phyloP scores from a whole-genome alignment of 441 rosid genomes.

The Adansonia madagascariensis region DNA sequence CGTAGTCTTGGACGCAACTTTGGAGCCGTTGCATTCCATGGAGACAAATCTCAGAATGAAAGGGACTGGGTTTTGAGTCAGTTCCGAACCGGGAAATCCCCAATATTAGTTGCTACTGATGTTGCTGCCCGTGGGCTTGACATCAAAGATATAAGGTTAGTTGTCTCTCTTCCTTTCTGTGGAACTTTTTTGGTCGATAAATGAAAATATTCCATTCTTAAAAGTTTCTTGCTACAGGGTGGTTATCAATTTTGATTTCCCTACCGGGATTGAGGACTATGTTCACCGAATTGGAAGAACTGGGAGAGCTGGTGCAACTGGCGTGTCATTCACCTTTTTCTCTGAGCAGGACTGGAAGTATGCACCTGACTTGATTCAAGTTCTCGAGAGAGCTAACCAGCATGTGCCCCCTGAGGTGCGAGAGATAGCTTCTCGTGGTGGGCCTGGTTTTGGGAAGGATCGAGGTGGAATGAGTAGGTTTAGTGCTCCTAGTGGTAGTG shows the following conservation, averaged over 20 bases:
- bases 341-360: constrained; percentile 88
- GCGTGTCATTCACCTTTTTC: constrained; percentile 87
- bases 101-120: constrained; percentile 92
- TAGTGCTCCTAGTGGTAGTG: constrained; percentile 54
- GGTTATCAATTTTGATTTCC: constrained; percentile 92
- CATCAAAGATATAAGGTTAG: constrained; percentile 86
- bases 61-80: constrained; percentile 94
- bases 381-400: constrained; percentile 92
- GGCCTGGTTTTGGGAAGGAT: constrained; percentile 67
- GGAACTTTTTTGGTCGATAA: neutral
- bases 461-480: constrained; percentile 72
- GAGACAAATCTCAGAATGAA: constrained; percentile 94
- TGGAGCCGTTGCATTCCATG: constrained; percentile 92
- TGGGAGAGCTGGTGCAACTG: constrained; percentile 98
- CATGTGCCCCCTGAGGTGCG: constrained; percentile 81
- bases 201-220: constrained; percentile 14
- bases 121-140: constrained; percentile 97
- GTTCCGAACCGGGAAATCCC: constrained; percentile 78
- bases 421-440: constrained; percentile 85
- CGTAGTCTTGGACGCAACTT: constrained; percentile 79
- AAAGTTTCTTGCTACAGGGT: constrained; percentile 53
- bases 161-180: constrained; percentile 2
- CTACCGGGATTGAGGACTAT: constrained; percentile 92
- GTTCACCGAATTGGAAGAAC: constrained; percentile 98
- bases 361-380: constrained; percentile 83